Evolutionary conservation across 2,329 filamentous ascomycete genomes (phyloP).

Genomic region (Cephalotrichum gorgonifer): DNA sequence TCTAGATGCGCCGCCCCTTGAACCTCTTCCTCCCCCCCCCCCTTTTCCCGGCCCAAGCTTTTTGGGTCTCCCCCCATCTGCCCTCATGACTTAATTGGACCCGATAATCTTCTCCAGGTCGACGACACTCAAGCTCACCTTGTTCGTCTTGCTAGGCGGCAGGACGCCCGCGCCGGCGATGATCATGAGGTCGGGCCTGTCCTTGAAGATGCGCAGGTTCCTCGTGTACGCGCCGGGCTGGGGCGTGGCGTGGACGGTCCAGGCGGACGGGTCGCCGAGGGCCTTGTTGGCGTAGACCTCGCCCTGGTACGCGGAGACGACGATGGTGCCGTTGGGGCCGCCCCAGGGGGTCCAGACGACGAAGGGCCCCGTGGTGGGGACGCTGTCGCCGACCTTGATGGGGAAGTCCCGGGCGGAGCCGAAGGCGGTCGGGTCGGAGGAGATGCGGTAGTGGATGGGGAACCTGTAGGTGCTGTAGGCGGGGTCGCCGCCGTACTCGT

Average conservation of each 20-base stretch:
- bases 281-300: constrained; percentile 31
- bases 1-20: no score
- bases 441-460: constrained; percentile 34
- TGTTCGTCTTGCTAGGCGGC: constrained; percentile 35
- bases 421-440: constrained; percentile 26
- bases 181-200: constrained; percentile 22
- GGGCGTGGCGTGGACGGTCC: constrained; percentile 22
- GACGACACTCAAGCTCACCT: constrained; percentile 26
- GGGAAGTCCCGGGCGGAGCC: constrained; percentile 18
- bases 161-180: constrained; percentile 34
- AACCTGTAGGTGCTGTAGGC: constrained; percentile 18
- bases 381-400: constrained; percentile 20
- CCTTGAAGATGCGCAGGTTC: constrained; percentile 22
- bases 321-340: constrained; percentile 32
- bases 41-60: no score
- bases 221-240: constrained; percentile 27
- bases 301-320: constrained; percentile 26
- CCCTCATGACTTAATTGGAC: background rate
- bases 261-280: constrained; percentile 24
- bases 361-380: constrained; percentile 25
- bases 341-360: constrained; percentile 32
- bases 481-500: constrained; percentile 47
- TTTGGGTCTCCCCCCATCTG: no score
- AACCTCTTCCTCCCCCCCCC: no score
- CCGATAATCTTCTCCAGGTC: constrained; percentile 8